Evolutionary conservation across 2,329 filamentous ascomycete species (phyloP).

Genomic region (Epicoccum sorghinum): DNA sequence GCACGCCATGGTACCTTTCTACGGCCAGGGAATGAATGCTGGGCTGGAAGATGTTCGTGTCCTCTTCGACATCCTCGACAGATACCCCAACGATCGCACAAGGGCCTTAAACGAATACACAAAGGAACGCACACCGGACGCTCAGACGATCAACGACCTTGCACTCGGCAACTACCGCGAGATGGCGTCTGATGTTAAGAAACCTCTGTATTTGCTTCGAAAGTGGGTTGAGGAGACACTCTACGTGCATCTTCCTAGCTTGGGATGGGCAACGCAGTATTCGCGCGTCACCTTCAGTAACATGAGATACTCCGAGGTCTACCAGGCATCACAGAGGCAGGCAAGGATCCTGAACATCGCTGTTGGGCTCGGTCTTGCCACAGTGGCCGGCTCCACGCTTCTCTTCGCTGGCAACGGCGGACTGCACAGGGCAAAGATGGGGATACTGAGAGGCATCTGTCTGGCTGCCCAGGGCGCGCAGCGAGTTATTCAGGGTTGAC

Average conservation of each 20-base stretch:
- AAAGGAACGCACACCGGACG: slow-evolving; percentile 73
- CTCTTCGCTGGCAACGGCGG: slow-evolving; percentile 34
- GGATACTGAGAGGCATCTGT: slow-evolving; percentile 36
- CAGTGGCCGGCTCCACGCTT: slow-evolving; percentile 23
- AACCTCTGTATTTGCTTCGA: slow-evolving; percentile 75
- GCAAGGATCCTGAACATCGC: slow-evolving; percentile 40
- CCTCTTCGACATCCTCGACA: slow-evolving; percentile 82
- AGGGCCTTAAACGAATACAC: slow-evolving; percentile 76
- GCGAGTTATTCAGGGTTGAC: slow-evolving; percentile 22
- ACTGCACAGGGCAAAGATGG: slow-evolving; percentile 31
- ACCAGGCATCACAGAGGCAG: slow-evolving; percentile 64
- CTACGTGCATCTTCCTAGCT: slow-evolving; percentile 72
- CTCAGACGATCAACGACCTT: slow-evolving; percentile 89
- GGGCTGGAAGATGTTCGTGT: slow-evolving; percentile 93
- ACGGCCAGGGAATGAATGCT: slow-evolving; percentile 97
- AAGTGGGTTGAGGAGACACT: slow-evolving; percentile 88
- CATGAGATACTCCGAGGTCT: slow-evolving; percentile 84
- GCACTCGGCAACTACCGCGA: slow-evolving; percentile 91
- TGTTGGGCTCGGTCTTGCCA: slow-evolving; percentile 30
- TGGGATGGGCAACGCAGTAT: slow-evolving; percentile 94
- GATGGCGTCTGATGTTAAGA: slow-evolving; percentile 87
- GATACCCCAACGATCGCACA: slow-evolving; percentile 56
- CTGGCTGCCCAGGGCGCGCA: slow-evolving; percentile 31
- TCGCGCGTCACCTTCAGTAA: slow-evolving; percentile 92
- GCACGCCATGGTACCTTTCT: slow-evolving; percentile 98